Conservation (phyloP, 371 early-diverging fungal genomes). For the Haplosporangium sp. region DNA sequence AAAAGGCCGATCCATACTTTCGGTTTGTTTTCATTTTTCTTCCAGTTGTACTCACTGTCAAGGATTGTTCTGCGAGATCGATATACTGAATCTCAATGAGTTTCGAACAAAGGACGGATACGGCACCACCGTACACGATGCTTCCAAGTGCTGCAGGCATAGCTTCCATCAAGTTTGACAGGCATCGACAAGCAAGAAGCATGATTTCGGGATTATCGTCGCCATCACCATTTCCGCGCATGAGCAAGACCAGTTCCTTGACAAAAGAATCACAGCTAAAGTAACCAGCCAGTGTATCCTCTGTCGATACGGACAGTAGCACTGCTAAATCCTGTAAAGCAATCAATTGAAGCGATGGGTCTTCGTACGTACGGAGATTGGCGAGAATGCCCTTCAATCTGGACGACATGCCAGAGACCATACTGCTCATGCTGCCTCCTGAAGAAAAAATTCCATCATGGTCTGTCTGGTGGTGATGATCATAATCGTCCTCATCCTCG, state of each 20-base stretch:
- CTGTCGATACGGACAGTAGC: conserved; percentile 75
- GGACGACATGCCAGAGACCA: conserved; percentile 60
- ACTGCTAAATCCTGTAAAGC: conserved; percentile 77
- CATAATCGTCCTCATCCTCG: conserved; percentile 47
- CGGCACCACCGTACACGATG: conserved; percentile 78
- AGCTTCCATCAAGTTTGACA: conserved; percentile 90
- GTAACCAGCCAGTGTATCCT: conserved; percentile 69
- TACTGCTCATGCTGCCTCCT: conserved; percentile 60
- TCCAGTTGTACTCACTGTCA: conserved; percentile 62
- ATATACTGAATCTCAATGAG: conserved; percentile 88
- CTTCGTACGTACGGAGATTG: conserved; percentile 62
- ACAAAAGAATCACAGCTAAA: conserved; percentile 67
- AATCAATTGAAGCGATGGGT: conserved; percentile 72
- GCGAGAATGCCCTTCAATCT: conserved; percentile 62
- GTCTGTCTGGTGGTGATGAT: conserved; percentile 34
- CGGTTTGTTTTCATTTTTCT: conserved; percentile 18
- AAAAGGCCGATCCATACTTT: not conserved
- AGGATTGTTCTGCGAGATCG: conserved; percentile 91
- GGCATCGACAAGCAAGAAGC: conserved; percentile 88
- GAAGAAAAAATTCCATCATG: conserved; percentile 57
- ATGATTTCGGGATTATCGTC: conserved; percentile 78
- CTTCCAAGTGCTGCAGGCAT: conserved; percentile 76
- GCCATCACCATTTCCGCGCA: conserved; percentile 62
- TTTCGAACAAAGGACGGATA: conserved; percentile 79
- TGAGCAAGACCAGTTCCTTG: conserved; percentile 66